Evolutionary conservation across 495 filamentous ascomycete species (phyloP).

Genomic region (Aspergillus avenaceus): DNA sequence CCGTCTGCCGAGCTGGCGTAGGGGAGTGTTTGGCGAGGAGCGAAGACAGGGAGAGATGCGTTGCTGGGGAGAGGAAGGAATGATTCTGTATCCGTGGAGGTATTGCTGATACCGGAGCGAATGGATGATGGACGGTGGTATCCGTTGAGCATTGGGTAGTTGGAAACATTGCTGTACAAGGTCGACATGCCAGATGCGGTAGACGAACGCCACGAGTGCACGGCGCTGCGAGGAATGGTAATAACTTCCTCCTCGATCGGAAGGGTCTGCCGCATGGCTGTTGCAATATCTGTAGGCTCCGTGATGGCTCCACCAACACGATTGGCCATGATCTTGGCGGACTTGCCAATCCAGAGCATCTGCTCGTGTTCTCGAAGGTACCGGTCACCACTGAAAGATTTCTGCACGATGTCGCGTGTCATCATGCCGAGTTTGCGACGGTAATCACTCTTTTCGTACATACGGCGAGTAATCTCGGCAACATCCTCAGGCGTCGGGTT

Average conservation of each 20-base stretch:
- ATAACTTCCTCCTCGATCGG: slow-evolving; percentile 38
- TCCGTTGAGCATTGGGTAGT: slow-evolving; percentile 18
- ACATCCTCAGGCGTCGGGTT: slow-evolving; percentile 51
- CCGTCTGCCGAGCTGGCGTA: slow-evolving; percentile 12
- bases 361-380: slow-evolving; percentile 68
- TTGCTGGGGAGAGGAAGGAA: slow-evolving; percentile 20
- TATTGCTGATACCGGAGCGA: slow-evolving; percentile 29
- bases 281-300: slow-evolving; percentile 25
- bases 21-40: slow-evolving; percentile 27
- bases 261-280: slow-evolving; percentile 25
- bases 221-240: slow-evolving; percentile 34
- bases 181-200: slow-evolving; percentile 34
- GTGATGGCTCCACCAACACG: slow-evolving; percentile 21
- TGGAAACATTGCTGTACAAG: slow-evolving; percentile 27
- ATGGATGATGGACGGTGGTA: slow-evolving; percentile 23
- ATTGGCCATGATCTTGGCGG: slow-evolving; percentile 34
- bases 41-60: slow-evolving; percentile 34
- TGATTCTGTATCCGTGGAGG: slow-evolving; percentile 32
- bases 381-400: slow-evolving; percentile 56
- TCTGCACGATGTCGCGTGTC: slow-evolving; percentile 55
- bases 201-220: slow-evolving; percentile 39
- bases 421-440: slow-evolving; percentile 58
- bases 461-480: slow-evolving; percentile 48
- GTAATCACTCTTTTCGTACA: slow-evolving; percentile 59
- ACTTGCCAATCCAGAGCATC: slow-evolving; percentile 63